These are phyloP conservation scores for Verticillium zaregamsianum DNA, from an alignment of 2,329 filamentous ascomycete species.

Conservation along the genomic window DNA sequence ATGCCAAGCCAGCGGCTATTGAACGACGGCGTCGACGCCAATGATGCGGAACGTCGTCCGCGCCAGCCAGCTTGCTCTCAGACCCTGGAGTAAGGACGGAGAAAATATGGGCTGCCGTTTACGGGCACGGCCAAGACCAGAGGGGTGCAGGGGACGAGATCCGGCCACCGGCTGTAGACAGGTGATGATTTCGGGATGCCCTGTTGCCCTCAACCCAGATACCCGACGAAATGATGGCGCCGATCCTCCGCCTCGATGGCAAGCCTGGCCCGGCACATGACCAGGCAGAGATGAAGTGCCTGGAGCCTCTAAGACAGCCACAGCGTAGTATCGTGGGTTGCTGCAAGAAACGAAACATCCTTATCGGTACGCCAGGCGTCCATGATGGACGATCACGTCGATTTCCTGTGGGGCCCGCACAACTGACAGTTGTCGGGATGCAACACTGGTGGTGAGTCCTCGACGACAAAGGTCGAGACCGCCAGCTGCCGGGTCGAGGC, in stretches of 20 bases:
- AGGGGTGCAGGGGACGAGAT: neutral
- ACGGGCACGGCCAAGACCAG: neutral
- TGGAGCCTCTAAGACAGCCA: conserved; percentile 5
- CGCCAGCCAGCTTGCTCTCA: neutral
- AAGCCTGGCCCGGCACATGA: conserved; percentile 12
- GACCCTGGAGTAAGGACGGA: neutral
- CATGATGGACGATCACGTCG: neutral
- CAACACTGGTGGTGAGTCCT: neutral
- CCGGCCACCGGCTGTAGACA: neutral
- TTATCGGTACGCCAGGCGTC: neutral
- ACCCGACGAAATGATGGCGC: conserved; percentile 14
- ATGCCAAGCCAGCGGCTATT: neutral
- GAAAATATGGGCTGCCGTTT: neutral
- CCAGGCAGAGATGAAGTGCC: neutral
- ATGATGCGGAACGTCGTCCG: neutral
- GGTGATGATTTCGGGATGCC: neutral
- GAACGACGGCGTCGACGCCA: neutral
- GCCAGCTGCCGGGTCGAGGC: neutral
- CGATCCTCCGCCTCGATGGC: conserved; percentile 10
- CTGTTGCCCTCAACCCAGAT: conserved; percentile 6
- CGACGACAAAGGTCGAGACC: neutral
- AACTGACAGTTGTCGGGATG: neutral
- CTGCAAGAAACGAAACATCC: conserved; percentile 4
- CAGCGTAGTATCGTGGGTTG: conserved; percentile 9
- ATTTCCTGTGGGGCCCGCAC: neutral